Conservation (phyloP, 768 basidiomycete genomes). For the Lactarius vividus region DNA sequence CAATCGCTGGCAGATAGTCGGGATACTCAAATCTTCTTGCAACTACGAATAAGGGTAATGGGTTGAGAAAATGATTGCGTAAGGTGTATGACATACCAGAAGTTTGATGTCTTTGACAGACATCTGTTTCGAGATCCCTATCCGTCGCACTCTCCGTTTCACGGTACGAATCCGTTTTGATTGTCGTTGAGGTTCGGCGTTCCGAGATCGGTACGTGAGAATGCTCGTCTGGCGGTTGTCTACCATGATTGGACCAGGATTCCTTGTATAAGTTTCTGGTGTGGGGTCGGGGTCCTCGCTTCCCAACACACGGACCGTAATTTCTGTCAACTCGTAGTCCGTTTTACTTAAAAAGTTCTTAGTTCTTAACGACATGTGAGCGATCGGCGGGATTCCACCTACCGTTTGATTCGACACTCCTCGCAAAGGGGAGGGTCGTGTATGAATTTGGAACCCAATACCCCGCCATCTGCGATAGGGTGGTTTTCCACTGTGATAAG, state of each 20-base stretch:
- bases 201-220: conserved; percentile 40
- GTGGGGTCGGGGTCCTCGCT: conserved; percentile 35
- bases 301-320: conserved; percentile 52
- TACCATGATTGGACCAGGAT: conserved; percentile 21
- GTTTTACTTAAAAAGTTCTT: conserved; percentile 41
- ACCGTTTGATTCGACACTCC: conserved; percentile 28
- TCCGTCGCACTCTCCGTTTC: conserved; percentile 48
- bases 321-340: conserved; percentile 58
- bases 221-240: conserved; percentile 29
- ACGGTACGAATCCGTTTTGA: conserved; percentile 68
- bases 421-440: conserved; percentile 31
- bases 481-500: conserved; percentile 22
- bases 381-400: conserved; percentile 11
- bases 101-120: conserved; percentile 79
- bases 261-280: conserved; percentile 31
- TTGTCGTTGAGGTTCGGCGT: conserved; percentile 47
- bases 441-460: conserved; percentile 29
- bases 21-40: conserved; percentile 58
- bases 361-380: not conserved
- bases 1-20: conserved; percentile 74
- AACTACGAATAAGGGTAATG: conserved; percentile 41
- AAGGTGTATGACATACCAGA: conserved; percentile 44
- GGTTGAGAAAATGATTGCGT: conserved; percentile 12
- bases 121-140: conserved; percentile 60
- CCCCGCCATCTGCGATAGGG: conserved; percentile 13